Evolutionary conservation across 495 filamentous ascomycete species (phyloP), one percentile per base, ranked within the genome.

Genomic region (Aspergillus bridgeri): DNA sequence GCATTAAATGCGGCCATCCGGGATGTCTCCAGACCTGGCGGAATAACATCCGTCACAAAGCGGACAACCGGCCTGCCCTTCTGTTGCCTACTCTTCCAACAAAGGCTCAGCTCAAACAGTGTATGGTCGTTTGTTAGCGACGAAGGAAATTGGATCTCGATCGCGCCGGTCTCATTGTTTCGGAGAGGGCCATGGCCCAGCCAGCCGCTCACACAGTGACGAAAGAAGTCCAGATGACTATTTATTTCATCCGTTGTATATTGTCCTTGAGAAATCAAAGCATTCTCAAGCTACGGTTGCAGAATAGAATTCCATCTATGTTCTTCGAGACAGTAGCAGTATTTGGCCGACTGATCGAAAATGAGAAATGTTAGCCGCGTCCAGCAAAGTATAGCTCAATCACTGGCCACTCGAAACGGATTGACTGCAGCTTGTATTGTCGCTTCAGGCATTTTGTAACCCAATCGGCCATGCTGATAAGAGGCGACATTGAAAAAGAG

Each of bases 41-140:
- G 54, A 9, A 56, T 48, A 7, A 56, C 25, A 48, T 56, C 54
- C 3, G 15, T 49, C 2, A 56, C 54, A 56, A 27, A 49, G 22
- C 54, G 43, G 5, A 49, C 54, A 38, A 56, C 43, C 13, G 54
- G 22, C 44, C 33, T 21, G 3, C 45, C 43, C 11, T 56, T 21
- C 21, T 56, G 54, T 19, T 42, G 3, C 5, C 38, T 45, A 3
- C 24, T n/a, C 45, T 56, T 56, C 45, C 54, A 56, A 19, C 54
- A 56, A 8, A 24, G 33, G 11, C 54, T 56, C 22, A 56, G n/a
- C 24, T 56, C 54, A n/a, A 56, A 56, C 11, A 45, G 54, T 15
- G 54, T 56, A 3, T 46, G 45, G 19, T 56, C 54, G 8, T 56
- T 49, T 0, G 54, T 48, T 3, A 56, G 17, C 38, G 54, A 45